Percentiles rank a stretch among this genome's conserved stretches.
Evolutionary conservation across 106 monocot genomes (phyloP).

Genomic region (Dioscorea alata): DNA sequence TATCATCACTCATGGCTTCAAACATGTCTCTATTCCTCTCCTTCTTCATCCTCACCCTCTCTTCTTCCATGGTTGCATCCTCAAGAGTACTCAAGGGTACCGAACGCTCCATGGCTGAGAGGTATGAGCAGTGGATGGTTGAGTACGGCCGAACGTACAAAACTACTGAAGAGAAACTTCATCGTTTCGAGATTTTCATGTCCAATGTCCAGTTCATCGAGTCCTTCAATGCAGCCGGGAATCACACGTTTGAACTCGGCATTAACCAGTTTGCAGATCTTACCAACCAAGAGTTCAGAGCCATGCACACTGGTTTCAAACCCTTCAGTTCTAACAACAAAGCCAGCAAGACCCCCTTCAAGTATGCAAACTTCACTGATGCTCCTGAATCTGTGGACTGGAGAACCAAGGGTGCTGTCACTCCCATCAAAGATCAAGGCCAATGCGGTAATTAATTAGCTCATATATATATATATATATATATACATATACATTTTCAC

Average conservation of each 20-base stretch:
- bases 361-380: neutral
- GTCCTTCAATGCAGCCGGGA: neutral
- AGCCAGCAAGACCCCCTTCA: no score
- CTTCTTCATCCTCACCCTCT: no score
- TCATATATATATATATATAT: no score
- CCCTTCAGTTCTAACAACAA: no score
- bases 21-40: no score
- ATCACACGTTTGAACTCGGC: neutral
- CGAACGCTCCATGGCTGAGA: neutral
- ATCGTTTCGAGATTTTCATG: constrained; percentile 5
- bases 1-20: no score
- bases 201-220: constrained; percentile 10
- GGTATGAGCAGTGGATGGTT: constrained; percentile 9
- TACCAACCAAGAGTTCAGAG: constrained; percentile 14
- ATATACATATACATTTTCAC: no score
- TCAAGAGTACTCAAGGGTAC: no score
- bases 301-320: neutral
- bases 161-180: neutral
- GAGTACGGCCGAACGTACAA: constrained; percentile 1
- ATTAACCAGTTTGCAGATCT: constrained; percentile 11
- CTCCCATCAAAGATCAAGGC: constrained; percentile 14
- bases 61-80: no score
- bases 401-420: constrained; percentile 11
- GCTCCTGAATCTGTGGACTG: neutral
- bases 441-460: constrained; percentile 3